These are phyloP conservation scores for Voacanga thouarsii DNA, from an alignment of 257 asterid species.

Conservation along the genomic window DNA sequence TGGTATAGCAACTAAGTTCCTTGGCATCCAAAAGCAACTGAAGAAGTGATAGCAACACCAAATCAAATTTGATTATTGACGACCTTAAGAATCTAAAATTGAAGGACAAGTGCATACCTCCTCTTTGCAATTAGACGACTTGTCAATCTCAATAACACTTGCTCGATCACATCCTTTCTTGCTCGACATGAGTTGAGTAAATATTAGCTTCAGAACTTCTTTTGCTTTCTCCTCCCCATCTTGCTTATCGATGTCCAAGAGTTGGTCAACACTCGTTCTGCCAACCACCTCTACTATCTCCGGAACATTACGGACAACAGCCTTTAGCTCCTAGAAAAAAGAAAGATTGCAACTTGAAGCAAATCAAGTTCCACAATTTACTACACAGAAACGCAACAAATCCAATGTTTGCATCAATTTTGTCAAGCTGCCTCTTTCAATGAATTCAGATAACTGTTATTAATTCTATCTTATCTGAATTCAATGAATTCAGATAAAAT, in stretches of 20 bases:
- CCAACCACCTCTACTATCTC: slow-evolving; percentile 90
- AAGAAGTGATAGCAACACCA: background rate
- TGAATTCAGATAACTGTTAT: too few relatives aligned
- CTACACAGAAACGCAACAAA: background rate
- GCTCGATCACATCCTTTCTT: slow-evolving; percentile 45
- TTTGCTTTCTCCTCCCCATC: slow-evolving; percentile 56
- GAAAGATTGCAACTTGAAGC: background rate
- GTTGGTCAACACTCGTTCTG: slow-evolving; percentile 38
- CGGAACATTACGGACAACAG: slow-evolving; percentile 65
- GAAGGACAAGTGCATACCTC: slow-evolving; percentile 39
- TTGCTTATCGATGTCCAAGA: slow-evolving; percentile 32
- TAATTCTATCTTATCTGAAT: too few relatives aligned
- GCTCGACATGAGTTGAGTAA: slow-evolving; percentile 75
- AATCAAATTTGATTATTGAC: background rate
- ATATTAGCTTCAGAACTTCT: slow-evolving; percentile 54
- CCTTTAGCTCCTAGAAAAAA: slow-evolving; percentile 68
- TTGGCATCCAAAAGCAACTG: background rate
- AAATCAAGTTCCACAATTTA: background rate
- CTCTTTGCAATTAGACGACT: slow-evolving; percentile 52
- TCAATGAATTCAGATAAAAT: too few relatives aligned
- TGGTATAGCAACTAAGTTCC: too few relatives aligned
- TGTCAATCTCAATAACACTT: slow-evolving; percentile 54
- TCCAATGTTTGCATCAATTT: background rate
- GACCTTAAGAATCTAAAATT: background rate
- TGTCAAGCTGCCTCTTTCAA: background rate